phyloP scores from a whole-genome alignment of 495 filamentous ascomycete genomes.

The Aspergillus ellipticus region DNA sequence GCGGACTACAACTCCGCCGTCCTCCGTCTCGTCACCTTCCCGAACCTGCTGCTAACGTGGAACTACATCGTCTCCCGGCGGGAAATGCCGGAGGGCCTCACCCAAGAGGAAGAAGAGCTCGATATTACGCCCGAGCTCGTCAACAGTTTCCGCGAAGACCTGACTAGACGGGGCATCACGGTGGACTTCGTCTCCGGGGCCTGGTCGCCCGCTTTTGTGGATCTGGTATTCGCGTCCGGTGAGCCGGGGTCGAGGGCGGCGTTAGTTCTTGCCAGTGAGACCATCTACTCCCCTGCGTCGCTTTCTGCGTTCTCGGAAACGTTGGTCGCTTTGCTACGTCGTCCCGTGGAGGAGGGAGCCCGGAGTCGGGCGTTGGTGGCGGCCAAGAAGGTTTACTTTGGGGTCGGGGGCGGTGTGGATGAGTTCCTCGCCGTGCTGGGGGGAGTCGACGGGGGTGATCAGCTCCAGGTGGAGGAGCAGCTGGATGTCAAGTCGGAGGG shows the following conservation, averaged over 20 bases:
- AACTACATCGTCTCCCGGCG: conserved; percentile 32
- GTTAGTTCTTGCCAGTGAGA: conserved; percentile 82
- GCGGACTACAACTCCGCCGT: conserved; percentile 90
- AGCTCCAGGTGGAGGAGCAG: conserved; percentile 58
- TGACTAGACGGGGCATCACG: conserved; percentile 52
- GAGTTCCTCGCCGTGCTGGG: conserved; percentile 70
- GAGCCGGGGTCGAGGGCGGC: conserved; percentile 19
- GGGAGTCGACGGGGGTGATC: conserved; percentile 50
- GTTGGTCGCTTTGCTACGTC: conserved; percentile 59
- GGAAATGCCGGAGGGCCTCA: conserved; percentile 10
- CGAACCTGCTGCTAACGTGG: conserved; percentile 85
- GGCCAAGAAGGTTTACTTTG: conserved; percentile 94
- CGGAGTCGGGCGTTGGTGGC: conserved; percentile 69
- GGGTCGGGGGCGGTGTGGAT: conserved; percentile 88
- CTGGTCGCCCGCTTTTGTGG: conserved; percentile 70
- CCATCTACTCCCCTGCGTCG: conserved; percentile 84
- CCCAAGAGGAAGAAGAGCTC: conserved; percentile 63
- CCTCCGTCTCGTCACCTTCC: conserved; percentile 79
- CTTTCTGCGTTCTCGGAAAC: conserved; percentile 70
- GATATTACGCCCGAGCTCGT: conserved; percentile 67
- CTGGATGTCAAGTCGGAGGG: conserved; percentile 53
- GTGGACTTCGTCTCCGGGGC: conserved; percentile 77
- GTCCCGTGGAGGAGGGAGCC: conserved; percentile 33
- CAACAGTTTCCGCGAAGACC: conserved; percentile 54
- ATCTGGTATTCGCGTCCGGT: conserved; percentile 41